Percentiles rank a stretch among this genome's conserved stretches.
Conservation (phyloP, 169 alveolate species). For the Plasmodium chabaudi region DNA sequence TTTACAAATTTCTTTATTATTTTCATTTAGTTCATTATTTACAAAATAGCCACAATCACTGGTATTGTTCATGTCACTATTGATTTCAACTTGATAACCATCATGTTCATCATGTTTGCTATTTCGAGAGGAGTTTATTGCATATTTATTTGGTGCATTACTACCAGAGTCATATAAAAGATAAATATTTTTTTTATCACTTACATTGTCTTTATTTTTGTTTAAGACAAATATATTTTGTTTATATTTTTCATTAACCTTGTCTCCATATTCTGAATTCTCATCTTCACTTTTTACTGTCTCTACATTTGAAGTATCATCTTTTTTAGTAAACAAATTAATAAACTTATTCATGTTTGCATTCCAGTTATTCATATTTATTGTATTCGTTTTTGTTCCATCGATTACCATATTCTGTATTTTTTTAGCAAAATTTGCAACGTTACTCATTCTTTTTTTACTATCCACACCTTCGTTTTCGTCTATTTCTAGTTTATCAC, state of each 20-base stretch:
- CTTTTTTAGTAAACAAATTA: constrained; percentile 30
- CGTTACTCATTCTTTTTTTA: constrained; percentile 11
- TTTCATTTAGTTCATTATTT: not conserved
- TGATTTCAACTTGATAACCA: too few relatives aligned
- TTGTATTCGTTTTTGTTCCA: constrained; percentile 12
- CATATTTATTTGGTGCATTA: too few relatives aligned
- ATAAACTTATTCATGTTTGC: constrained; percentile 18
- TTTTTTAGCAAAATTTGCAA: constrained; percentile 39
- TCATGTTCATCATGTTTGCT: too few relatives aligned
- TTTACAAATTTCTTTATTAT: not conserved
- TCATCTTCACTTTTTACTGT: not conserved
- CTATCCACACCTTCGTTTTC: not conserved
- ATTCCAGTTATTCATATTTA: constrained; percentile 5
- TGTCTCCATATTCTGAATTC: not conserved
- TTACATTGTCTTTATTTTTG: too few relatives aligned
- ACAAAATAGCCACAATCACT: too few relatives aligned
- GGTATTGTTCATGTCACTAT: too few relatives aligned
- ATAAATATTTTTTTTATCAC: too few relatives aligned
- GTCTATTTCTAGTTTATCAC: not conserved
- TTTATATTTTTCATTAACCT: not conserved
- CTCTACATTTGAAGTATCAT: not conserved
- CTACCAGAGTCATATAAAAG: too few relatives aligned
- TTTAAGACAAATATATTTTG: not conserved
- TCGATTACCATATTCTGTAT: constrained; percentile 56
- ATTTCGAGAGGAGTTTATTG: too few relatives aligned